phyloP scores from a whole-genome alignment of 1,284 basidiomycete genomes.

The Rhodotorula sp. region DNA sequence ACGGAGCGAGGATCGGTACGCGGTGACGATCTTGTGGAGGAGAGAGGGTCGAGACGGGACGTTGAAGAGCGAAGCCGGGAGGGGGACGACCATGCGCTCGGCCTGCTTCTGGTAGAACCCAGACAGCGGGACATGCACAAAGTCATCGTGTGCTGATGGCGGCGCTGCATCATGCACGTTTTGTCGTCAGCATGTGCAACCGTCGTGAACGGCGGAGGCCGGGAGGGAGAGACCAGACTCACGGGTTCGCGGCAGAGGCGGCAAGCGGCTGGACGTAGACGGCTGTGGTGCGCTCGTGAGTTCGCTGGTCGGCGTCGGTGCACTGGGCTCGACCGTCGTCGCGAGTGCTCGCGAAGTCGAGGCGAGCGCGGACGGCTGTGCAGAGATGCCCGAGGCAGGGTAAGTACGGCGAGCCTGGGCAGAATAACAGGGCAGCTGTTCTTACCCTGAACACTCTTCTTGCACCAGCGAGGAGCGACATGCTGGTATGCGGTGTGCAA shows the following conservation, averaged over 20 bases:
- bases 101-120: constrained; percentile 16
- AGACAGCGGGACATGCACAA: constrained; percentile 34
- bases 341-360: constrained; percentile 25
- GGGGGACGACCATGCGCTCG: constrained; percentile 58
- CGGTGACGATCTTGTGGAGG: constrained; percentile 86
- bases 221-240: neutral
- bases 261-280: neutral
- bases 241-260: constrained; percentile 6
- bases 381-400: no score
- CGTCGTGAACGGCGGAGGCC: neutral
- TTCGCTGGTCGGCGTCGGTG: neutral
- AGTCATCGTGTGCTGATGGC: constrained; percentile 26
- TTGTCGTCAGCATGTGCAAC: neutral
- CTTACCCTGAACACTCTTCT: constrained; percentile 19
- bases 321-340: constrained; percentile 17
- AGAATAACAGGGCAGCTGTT: no score
- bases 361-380: constrained; percentile 27
- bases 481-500: neutral
- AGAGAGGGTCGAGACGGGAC: constrained; percentile 86
- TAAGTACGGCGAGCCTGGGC: neutral
- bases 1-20: constrained; percentile 81
- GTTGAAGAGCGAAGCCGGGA: constrained; percentile 79
- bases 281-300: neutral
- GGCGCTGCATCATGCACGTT: constrained; percentile 7
- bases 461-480: constrained; percentile 28